Base-by-base conservation (phyloP, 106 monocot species). In the Amphibolis antarctica region DNA sequence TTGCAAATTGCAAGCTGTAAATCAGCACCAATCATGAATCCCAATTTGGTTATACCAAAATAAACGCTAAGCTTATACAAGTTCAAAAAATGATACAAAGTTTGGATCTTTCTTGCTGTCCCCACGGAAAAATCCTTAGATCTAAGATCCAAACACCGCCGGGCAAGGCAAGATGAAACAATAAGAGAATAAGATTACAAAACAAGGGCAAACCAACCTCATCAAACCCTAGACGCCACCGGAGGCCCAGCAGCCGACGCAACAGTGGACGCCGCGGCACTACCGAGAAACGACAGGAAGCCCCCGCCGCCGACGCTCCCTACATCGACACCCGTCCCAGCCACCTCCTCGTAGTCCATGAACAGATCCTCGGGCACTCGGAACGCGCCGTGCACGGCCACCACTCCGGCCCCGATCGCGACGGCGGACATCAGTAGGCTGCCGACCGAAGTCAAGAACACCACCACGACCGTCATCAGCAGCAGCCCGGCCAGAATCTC, bases 291-390 rank as follows among this genome's bases (percentile, higher is more conserved):
- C 5, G 80, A 74, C 28, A 80, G 50, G 19, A 80, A 65, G 13
- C 84, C 77, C 4, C 68, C 18, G 27, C 57, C 57, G 27, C 25
- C 29, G n/a, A 10, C 55, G 14, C 25, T 26, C 26, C 57, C 57
- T 0, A 25, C 56, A 0, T 73, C 70, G 4, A 63, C 66, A 4
- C 70, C 80, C 10, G 67, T 79, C 2, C 67, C 45, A 10, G 60
- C 60, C 13, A 43, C 42, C 60, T 60, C 60, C 71, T 68, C 70
- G 15, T 86, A 82, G 28, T 86, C 86, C 20, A 86, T 82, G 60
- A 86, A 86, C 44, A 86, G 77, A 42, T 85, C 85, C 68, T 85
- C 85, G 4, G 85, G 85, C 57, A 78, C 59, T 4, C 85, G 66
- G 67, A 75, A 78, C 0, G 85, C 77, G 3, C 77, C 77, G 64